Evolutionary conservation across 805 yeast species (phyloP).

Genomic region (Yarrowia deformans): DNA sequence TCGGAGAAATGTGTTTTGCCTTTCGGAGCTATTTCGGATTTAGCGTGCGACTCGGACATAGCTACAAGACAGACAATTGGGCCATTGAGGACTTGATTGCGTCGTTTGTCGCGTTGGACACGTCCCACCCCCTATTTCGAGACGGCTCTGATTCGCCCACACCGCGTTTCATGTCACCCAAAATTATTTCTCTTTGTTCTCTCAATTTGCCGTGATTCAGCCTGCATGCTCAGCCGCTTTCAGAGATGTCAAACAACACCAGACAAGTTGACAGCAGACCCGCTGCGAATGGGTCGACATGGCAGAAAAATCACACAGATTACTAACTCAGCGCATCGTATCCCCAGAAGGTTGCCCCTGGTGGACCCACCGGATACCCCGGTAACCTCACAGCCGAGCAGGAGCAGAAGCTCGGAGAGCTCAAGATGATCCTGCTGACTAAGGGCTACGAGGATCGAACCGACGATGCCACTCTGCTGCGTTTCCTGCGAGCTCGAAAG

Average conservation of each 20-base stretch:
- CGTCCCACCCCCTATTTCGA: background rate
- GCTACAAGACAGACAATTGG: background rate
- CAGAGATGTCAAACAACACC: slow-evolving; percentile 6
- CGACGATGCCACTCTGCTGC: slow-evolving; percentile 81
- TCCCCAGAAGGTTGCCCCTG: slow-evolving; percentile 72
- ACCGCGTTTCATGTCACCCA: background rate
- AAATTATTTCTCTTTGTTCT: slow-evolving; percentile 3
- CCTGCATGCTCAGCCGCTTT: slow-evolving; percentile 33
- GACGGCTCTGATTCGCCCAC: background rate
- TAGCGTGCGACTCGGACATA: slow-evolving; percentile 13
- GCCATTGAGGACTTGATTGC: background rate
- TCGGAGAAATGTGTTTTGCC: slow-evolving; percentile 11
- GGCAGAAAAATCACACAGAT: background rate
- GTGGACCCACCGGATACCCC: slow-evolving; percentile 76
- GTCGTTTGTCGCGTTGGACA: background rate
- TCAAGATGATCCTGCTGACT: slow-evolving; percentile 64
- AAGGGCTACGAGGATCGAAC: slow-evolving; percentile 77
- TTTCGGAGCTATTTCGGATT: slow-evolving; percentile 25
- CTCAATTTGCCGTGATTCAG: background rate
- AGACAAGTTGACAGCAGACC: background rate
- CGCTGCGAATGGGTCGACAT: background rate
- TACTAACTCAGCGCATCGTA: slow-evolving; percentile 57
- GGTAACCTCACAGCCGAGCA: slow-evolving; percentile 80
- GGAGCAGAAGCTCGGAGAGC: slow-evolving; percentile 61
- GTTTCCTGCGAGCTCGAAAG: slow-evolving; percentile 95